Evolutionary conservation across 2,329 filamentous ascomycete species (phyloP), one percentile per base, ranked within the genome.

Genomic region (Colletotrichum navitas): DNA sequence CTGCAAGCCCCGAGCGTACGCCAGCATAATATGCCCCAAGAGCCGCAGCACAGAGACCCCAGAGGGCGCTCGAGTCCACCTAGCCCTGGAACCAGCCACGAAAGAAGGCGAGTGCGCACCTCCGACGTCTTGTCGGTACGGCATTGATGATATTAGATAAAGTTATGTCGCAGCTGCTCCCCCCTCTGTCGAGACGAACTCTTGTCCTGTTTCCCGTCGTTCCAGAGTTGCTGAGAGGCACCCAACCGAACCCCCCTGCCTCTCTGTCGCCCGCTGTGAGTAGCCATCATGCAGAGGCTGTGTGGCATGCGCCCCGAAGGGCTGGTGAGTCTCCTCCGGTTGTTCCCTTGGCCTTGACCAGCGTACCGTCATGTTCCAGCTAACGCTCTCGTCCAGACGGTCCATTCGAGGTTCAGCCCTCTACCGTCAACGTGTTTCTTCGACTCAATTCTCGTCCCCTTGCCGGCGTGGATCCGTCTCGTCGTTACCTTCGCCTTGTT

Each of bases 361-460:
- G 49, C 39, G 55, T 36, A 18, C 32, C 21, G 24, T 11, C 16
- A 24, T 32, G 47, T 21, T 49, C 5, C 29, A 32, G 58, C 68
- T 71, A 59, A 71, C 34, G 16, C 39, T 47, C 29, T 14, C 10
- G 6, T 24, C 49, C 21, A 73, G 71, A 62, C 68, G 47, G 49
- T 39, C 10, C 45, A 66, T 14, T 73, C 71, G 26, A 63, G 56
- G 45, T 74, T 69, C 36, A 45, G 64, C 21, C 73, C 74, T 26
- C 72, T 78, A 11, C 76, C 76, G 14, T 77, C 77, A 18, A 76
- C 75, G 51, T 78, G 77, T 73, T 77, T 77, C 66, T 78, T 78
- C 70, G 77, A 78, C 68, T 62, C 66, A 16, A 54, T 77, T 36
- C 66, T 78, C 12, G 73, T 71, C 7, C 77, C 77, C 7, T 66